A percentile compares a stretch with the other conserved stretches of the same genome.
Evolutionary conservation across 2,329 filamentous ascomycete genomes (phyloP).

Genomic region (Neopestalotiopsis sp.): DNA sequence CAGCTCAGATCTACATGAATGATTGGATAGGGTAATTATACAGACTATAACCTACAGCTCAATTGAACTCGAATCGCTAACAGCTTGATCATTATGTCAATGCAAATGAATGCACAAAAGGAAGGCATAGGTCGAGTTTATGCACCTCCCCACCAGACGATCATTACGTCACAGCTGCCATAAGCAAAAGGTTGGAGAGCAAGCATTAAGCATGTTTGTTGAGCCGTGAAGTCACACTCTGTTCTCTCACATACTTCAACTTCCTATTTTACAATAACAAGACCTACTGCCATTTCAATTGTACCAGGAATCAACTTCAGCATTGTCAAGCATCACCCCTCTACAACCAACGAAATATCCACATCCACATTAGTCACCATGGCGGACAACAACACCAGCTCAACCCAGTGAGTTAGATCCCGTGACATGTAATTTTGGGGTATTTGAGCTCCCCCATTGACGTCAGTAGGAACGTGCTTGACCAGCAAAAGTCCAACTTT

Average conservation of each 20-base stretch:
- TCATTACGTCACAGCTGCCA: constrained; percentile 6
- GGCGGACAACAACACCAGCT: background rate
- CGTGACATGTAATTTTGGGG: background rate
- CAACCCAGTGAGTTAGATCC: constrained; percentile 1
- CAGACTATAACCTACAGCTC: background rate
- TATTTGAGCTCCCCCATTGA: background rate
- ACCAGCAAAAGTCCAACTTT: constrained; percentile 26
- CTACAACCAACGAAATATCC: background rate
- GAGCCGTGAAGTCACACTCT: background rate
- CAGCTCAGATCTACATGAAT: background rate
- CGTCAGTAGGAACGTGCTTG: constrained; percentile 29
- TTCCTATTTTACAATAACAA: background rate
- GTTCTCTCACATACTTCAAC: background rate
- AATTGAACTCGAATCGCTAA: background rate
- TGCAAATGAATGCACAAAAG: background rate
- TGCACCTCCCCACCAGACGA: background rate
- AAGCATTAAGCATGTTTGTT: background rate
- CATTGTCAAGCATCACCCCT: background rate
- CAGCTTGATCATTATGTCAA: background rate
- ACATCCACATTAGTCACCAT: background rate
- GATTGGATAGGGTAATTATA: background rate
- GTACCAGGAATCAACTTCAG: background rate
- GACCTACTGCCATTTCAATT: background rate
- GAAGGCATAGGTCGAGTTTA: background rate
- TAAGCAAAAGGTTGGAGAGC: background rate